These are phyloP conservation scores for Corymbia calophylla DNA, from an alignment of 441 rosid species.

Conservation along the genomic window DNA sequence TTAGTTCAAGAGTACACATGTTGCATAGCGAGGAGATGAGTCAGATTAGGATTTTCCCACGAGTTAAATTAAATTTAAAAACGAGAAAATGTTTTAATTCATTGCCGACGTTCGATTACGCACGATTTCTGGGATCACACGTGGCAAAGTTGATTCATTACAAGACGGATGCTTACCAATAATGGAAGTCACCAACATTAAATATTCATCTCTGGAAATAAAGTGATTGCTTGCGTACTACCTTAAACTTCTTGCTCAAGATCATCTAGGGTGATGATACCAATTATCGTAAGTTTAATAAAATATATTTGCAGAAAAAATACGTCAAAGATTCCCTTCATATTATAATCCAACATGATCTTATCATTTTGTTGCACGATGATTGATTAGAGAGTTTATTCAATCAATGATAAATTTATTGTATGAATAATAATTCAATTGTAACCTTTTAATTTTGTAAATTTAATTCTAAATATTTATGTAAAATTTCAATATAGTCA, in stretches of 20 bases:
- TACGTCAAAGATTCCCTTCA: neutral
- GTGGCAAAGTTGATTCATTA: neutral
- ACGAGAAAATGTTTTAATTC: neutral
- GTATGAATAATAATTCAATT: fast-evolving
- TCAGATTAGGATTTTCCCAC: neutral
- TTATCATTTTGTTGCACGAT: neutral
- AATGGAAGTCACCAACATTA: neutral
- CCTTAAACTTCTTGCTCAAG: neutral
- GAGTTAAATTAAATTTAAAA: neutral
- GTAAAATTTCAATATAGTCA: neutral
- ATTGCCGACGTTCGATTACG: neutral
- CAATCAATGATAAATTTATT: neutral
- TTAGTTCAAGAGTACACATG: neutral
- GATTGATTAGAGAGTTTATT: fast-evolving
- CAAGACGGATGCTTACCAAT: neutral
- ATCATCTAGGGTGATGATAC: neutral
- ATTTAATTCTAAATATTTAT: fast-evolving
- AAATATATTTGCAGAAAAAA: neutral
- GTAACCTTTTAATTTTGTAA: neutral
- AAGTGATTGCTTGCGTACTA: neutral
- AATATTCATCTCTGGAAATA: neutral
- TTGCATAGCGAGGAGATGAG: neutral
- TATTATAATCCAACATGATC: neutral
- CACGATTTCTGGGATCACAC: neutral
- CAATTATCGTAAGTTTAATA: neutral